Base-by-base conservation (phyloP, 2,329 filamentous ascomycete genomes). In the Tolypocladium capitatum region DNA sequence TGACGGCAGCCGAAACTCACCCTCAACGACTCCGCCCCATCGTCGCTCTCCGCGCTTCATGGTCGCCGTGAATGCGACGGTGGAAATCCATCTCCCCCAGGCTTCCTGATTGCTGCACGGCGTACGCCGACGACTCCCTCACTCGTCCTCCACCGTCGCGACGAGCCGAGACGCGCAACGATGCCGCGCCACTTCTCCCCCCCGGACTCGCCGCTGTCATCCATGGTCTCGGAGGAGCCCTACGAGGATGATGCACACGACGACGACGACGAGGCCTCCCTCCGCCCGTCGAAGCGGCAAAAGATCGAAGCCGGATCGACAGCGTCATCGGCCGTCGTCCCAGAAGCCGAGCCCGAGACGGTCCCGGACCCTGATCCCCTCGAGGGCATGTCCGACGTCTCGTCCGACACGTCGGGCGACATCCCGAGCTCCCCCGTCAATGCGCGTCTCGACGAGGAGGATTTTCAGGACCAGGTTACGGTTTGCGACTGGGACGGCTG, bases 331-430 rank as follows among this genome's bases (percentile, higher is more conserved):
- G 68, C 70, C 16, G 60, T 67, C 11, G 60, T 69, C 43, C 63
- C 61, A 30, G 66, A 68, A 21, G 64, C 60, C 27, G 70, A 73
- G 47, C 64, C 64, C 44, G 73, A 76, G 41, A 60, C 68, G 9
- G 69, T 70, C 3, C 68, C 68, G 13, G 68, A 73, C 46, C 64
- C 75, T 50, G 65, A 80, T 63, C 64, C 76, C 55, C 68, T 79
- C 40, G 75, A 78, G 51, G 73, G 70, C 56, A 68, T 77, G 68
- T 79, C 80, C 46, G 85, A 89, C 47, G 83, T 97, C 51, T 95
- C 89, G 8, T 88, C 86, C 46, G 92, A 98, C 66, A 94, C 86
- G 45, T 90, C 86, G 32, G 88, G 88, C 63, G 89, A 88, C 49
- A 80, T 90, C 44, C 86, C 86, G 27, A 83, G 79, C 60, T 86